Evolutionary conservation across 164 flowering plant genomes (phyloP).

Genomic region (Dillenia suffruticosa): DNA sequence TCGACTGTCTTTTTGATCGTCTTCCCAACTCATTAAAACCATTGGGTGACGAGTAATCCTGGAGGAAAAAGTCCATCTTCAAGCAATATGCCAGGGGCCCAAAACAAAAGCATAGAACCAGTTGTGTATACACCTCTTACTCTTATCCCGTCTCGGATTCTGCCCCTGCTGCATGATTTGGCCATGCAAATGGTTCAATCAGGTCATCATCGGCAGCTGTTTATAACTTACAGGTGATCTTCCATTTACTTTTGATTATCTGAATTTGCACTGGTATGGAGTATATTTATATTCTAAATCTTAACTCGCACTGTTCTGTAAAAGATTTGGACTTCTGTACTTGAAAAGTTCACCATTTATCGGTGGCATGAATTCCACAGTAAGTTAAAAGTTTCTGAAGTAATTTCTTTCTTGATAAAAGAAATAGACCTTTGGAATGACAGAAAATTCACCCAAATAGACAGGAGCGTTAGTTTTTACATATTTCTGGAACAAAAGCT

Average conservation of each 20-base stretch:
- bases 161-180: conserved; percentile 55
- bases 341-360: no score
- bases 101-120: conserved; percentile 26
- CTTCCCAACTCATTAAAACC: conserved; percentile 56
- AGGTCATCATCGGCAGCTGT: conserved; percentile 50
- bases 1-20: conserved; percentile 64
- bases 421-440: no score
- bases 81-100: conserved; percentile 17
- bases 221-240: conserved; percentile 42
- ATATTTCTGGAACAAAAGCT: no score
- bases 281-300: not conserved
- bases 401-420: no score
- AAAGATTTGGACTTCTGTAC: no score
- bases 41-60: conserved; percentile 28
- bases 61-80: conserved; percentile 16
- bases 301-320: no score
- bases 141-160: conserved; percentile 51
- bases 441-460: no score
- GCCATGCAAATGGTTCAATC: conserved; percentile 63
- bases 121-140: conserved; percentile 40
- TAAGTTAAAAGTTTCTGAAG: no score
- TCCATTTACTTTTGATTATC: not conserved
- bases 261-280: not conserved
- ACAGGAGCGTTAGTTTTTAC: no score
- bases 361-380: no score